Conservation (phyloP, 441 rosid genomes). For the Theobroma grandiflorum region DNA sequence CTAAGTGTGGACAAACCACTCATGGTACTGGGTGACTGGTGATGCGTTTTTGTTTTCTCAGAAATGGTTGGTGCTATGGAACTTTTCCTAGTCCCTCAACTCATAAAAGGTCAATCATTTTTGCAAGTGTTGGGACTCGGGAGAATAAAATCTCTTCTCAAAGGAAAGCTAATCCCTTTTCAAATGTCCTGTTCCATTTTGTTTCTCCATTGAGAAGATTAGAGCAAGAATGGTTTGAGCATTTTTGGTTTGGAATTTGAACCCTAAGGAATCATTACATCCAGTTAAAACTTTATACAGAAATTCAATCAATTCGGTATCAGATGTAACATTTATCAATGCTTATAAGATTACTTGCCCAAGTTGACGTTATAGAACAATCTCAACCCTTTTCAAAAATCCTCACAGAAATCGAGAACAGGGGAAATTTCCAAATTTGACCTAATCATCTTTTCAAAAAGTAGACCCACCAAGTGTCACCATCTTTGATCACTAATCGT, state of each 20-base stretch:
- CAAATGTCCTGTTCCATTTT: neutral
- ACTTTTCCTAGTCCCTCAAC: neutral
- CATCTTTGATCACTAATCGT: neutral
- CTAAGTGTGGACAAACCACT: neutral
- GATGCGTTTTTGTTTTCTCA: neutral
- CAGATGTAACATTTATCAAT: neutral
- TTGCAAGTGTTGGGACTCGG: neutral
- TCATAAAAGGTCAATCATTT: neutral
- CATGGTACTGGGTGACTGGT: neutral
- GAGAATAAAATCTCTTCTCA: neutral
- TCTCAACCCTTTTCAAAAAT: neutral
- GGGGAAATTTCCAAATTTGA: neutral
- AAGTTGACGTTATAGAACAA: neutral
- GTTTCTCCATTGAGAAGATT: neutral
- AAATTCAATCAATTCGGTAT: neutral
- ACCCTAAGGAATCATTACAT: neutral
- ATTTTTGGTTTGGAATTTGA: neutral
- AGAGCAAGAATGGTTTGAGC: no score
- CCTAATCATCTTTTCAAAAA: constrained; percentile 19
- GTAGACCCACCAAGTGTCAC: constrained; percentile 39
- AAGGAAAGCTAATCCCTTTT: neutral
- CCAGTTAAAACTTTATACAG: neutral
- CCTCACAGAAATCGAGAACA: neutral
- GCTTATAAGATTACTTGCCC: neutral
- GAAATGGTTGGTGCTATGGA: neutral